phyloP scores from a whole-genome alignment of 2,329 filamentous ascomycete species.

The Laburnicola sp. region DNA sequence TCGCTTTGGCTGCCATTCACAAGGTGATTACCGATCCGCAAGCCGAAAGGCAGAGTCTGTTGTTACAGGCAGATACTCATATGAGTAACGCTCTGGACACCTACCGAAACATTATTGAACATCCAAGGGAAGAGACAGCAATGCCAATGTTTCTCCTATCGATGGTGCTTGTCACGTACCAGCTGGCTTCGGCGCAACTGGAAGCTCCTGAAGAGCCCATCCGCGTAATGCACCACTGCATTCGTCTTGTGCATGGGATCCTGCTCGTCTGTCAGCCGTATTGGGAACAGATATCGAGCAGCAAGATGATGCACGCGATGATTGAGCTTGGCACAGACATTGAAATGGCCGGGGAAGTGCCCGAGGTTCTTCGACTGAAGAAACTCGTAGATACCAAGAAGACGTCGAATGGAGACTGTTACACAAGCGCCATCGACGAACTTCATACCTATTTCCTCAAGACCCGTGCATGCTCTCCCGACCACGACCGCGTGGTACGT shows the following conservation, averaged over 20 bases:
- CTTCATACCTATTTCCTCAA: slow-evolving; percentile 28
- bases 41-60: slow-evolving; percentile 24
- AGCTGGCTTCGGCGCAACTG: slow-evolving; percentile 33
- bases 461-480: slow-evolving; percentile 20
- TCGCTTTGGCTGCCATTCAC: slow-evolving; percentile 36
- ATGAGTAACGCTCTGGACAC: slow-evolving; percentile 29
- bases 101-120: slow-evolving; percentile 28
- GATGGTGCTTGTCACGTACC: slow-evolving; percentile 32
- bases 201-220: slow-evolving; percentile 35
- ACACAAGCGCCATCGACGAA: slow-evolving; percentile 25
- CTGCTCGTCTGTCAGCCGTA: slow-evolving; percentile 29
- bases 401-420: slow-evolving; percentile 22
- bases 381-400: slow-evolving; percentile 28
- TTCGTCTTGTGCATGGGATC: slow-evolving; percentile 33
- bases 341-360: slow-evolving; percentile 17
- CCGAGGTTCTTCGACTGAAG: slow-evolving; percentile 27
- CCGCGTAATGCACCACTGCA: slow-evolving; percentile 32
- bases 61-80: slow-evolving; percentile 34
- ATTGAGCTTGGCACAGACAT: slow-evolving; percentile 19
- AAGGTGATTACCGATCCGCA: slow-evolving; percentile 24
- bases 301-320: slow-evolving; percentile 20
- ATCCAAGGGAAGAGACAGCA: slow-evolving; percentile 23
- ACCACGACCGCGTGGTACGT: slow-evolving; percentile 25
- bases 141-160: slow-evolving; percentile 38
- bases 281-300: slow-evolving; percentile 26